Evolutionary conservation across 768 basidiomycete species (phyloP).

Genomic region (Tylopilus felleus): DNA sequence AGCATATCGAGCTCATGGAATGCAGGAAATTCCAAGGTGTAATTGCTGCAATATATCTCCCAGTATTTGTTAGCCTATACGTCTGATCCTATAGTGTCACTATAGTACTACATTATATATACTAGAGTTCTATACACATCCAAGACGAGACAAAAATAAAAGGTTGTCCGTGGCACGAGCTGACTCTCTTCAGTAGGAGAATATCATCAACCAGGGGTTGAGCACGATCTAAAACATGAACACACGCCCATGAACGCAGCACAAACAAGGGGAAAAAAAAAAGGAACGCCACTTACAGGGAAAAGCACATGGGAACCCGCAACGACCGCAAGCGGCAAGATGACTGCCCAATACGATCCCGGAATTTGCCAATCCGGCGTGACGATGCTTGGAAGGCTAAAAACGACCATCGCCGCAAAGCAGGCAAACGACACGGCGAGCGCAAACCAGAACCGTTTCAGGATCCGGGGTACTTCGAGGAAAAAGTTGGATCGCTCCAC

Average conservation of each 20-base stretch:
- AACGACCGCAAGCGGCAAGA: slow-evolving; percentile 70
- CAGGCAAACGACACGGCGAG: slow-evolving; percentile 51
- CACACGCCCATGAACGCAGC: not conserved
- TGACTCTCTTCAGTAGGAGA: slow-evolving; percentile 47
- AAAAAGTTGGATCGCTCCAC: slow-evolving; percentile 90
- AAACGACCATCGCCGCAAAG: slow-evolving; percentile 54
- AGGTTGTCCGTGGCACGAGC: not conserved
- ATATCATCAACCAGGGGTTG: slow-evolving; percentile 88
- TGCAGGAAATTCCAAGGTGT: no score
- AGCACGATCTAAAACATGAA: slow-evolving; percentile 56
- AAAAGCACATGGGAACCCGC: slow-evolving; percentile 66
- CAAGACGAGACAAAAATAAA: not conserved
- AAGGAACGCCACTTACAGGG: slow-evolving; percentile 47
- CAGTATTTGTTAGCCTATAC: no score
- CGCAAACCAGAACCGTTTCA: slow-evolving; percentile 72
- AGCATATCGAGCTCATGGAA: no score
- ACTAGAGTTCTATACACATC: not conserved
- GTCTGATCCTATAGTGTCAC: not conserved
- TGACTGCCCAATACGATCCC: slow-evolving; percentile 66
- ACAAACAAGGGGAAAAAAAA: not conserved
- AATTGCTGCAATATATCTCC: no score
- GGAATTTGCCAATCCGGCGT: slow-evolving; percentile 65
- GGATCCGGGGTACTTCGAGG: slow-evolving; percentile 81
- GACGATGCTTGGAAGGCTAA: slow-evolving; percentile 47
- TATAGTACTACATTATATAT: not conserved